Evolutionary conservation across 495 filamentous ascomycete species (phyloP), one percentile per base, ranked within the genome.

Genomic region (Penicillium cataractarum): DNA sequence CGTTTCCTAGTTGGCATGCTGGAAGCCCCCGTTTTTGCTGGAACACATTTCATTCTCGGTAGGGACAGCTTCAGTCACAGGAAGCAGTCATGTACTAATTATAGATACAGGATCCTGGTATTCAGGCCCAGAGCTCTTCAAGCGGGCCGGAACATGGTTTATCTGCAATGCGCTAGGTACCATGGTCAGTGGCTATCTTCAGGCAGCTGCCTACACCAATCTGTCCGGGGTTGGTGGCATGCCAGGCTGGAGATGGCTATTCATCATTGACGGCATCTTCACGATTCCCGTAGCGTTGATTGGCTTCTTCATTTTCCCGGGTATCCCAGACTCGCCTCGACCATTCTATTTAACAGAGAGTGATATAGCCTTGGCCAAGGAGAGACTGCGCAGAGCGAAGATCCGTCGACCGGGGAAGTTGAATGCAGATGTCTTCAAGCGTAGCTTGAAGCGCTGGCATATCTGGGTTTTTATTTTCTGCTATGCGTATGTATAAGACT

Each of bases 1-100:
- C 75, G 84, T 9, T 83, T 86, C 63, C 74, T 87, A 21, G 81
- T 87, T 24, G 84, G 83, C 0, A 72, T 72, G 69, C 63, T 76
- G 1, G 74, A 76, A 58, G 74, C 74, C 2, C 74, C 74, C 12
- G 76, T 85, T 0, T 79, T 83, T 21, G 85, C 75, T 0, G 75
- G 71, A 40, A 78, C 74, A 0, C 75, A 78, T 65, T 78, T 78
- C 44, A 73, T 76, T n/a, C 70, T 76, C 0, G 74, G 74, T 76
- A 54, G 22, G 66, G 42, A 4, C 6, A 21, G 5, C 9, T 8
- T 22, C 1, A 46, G 40, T 22, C 6, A 22, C 6, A 5, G 22
- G 3, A 22, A 22, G 9, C 2, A 9, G n/a, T 2, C 1, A 1
- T 22, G 10, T 46, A 46, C 40, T 46, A 46, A 46, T 22, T 12